Percentiles rank a stretch among this genome's conserved stretches.
Evolutionary conservation across 2,329 filamentous ascomycete genomes (phyloP).

Genomic region (Claviceps paspali): DNA sequence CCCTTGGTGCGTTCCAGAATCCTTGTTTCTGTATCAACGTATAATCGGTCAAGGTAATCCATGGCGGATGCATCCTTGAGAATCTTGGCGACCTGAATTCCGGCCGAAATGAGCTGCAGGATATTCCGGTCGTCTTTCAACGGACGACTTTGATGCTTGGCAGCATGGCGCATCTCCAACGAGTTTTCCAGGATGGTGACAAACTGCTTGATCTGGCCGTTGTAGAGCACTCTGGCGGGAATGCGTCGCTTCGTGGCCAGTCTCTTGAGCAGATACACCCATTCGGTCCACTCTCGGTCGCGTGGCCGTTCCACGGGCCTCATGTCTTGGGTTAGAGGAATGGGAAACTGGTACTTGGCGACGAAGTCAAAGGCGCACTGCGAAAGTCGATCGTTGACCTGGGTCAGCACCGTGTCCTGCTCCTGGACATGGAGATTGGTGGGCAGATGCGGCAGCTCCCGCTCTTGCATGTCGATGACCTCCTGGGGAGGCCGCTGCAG

Average conservation of each 20-base stretch:
- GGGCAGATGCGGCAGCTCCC: constrained; percentile 66
- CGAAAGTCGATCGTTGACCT: constrained; percentile 72
- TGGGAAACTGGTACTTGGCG: constrained; percentile 81
- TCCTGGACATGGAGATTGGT: constrained; percentile 72
- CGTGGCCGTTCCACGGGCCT: constrained; percentile 57
- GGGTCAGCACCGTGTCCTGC: constrained; percentile 64
- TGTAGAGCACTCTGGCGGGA: constrained; percentile 69
- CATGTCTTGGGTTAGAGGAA: constrained; percentile 71
- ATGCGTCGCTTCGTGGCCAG: constrained; percentile 77
- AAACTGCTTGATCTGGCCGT: constrained; percentile 83
- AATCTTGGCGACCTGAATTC: constrained; percentile 77
- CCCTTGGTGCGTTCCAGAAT: constrained; percentile 49
- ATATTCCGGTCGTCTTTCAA: constrained; percentile 83
- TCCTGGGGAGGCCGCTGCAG: constrained; percentile 57
- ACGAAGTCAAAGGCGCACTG: constrained; percentile 84
- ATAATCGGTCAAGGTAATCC: constrained; percentile 67
- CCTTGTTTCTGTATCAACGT: constrained; percentile 65
- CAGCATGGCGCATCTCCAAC: constrained; percentile 72
- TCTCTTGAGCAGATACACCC: constrained; percentile 76
- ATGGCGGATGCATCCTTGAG: constrained; percentile 72
- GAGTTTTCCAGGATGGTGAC: constrained; percentile 81
- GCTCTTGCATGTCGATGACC: constrained; percentile 60
- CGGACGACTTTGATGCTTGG: constrained; percentile 67
- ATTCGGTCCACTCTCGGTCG: constrained; percentile 81
- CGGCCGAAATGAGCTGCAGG: constrained; percentile 72